phyloP scores from a whole-genome alignment of 345 rosid species.

The Citrus medica region DNA sequence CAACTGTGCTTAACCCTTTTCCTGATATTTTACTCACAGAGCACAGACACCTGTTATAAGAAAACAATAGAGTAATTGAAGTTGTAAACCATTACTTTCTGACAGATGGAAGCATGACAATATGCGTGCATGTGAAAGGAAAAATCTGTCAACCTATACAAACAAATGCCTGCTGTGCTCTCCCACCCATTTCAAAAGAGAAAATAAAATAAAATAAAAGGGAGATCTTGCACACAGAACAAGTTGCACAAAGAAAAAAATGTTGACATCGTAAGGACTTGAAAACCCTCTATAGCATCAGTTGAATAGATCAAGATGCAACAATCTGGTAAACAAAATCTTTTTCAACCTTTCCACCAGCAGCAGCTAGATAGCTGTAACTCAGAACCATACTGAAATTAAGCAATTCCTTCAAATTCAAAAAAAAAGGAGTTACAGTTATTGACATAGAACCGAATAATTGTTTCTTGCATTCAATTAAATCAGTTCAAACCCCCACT shows the following conservation, averaged over 20 bases:
- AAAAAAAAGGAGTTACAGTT: background rate
- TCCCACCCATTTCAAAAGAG: background rate
- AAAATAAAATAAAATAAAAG: background rate
- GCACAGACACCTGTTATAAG: constrained; percentile 74
- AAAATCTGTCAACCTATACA: background rate
- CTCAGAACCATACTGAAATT: background rate
- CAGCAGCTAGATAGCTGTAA: background rate
- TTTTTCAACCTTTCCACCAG: background rate
- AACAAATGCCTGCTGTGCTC: background rate
- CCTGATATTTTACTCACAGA: constrained; percentile 79
- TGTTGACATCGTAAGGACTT: background rate
- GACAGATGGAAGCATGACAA: background rate
- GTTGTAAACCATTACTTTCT: background rate
- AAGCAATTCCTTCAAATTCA: background rate
- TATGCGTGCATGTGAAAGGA: background rate
- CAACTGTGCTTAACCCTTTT: constrained; percentile 64
- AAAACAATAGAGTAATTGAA: constrained; percentile 6
- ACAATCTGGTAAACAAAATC: background rate
- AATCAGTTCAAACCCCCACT: background rate
- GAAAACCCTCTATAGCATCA: background rate
- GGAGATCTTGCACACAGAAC: background rate
- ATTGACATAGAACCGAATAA: background rate
- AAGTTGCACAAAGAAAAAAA: background rate
- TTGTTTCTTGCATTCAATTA: background rate
- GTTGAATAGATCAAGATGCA: background rate